phyloP scores from a whole-genome alignment of 495 filamentous ascomycete genomes.

The Penicillium atrosanguineum region DNA sequence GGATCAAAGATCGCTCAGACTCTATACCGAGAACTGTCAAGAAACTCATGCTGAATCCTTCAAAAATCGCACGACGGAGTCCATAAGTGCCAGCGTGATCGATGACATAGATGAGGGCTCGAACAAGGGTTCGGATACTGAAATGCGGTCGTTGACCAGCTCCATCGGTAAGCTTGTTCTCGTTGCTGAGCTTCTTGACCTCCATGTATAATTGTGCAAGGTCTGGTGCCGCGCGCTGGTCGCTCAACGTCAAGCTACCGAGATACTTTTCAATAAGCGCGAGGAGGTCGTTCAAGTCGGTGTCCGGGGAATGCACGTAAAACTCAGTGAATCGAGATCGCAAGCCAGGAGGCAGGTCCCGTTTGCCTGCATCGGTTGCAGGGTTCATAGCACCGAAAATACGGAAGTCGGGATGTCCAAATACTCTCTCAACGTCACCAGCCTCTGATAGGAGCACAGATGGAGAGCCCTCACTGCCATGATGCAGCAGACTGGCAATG shows the following conservation, averaged over 20 bases:
- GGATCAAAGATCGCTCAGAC: slow-evolving; percentile 73
- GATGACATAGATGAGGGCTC: slow-evolving; percentile 79
- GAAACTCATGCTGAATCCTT: slow-evolving; percentile 99
- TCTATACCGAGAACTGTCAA: slow-evolving; percentile 76
- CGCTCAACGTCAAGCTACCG: slow-evolving; percentile 60
- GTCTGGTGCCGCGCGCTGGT: slow-evolving; percentile 66
- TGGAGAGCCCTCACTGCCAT: slow-evolving; percentile 60
- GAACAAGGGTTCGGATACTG: slow-evolving; percentile 90
- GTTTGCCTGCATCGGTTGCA: slow-evolving; percentile 94
- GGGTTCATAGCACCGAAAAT: slow-evolving; percentile 99
- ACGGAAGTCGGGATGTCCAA: slow-evolving; percentile 88
- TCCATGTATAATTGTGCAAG: slow-evolving; percentile 83
- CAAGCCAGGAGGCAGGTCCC: slow-evolving; percentile 81
- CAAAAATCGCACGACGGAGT: slow-evolving; percentile 81
- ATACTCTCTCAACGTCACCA: slow-evolving; percentile 82
- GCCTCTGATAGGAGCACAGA: slow-evolving; percentile 89
- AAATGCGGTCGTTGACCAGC: slow-evolving; percentile 93
- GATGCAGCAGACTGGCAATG: slow-evolving; percentile 79
- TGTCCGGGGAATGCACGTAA: slow-evolving; percentile 86
- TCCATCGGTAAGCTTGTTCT: slow-evolving; percentile 85
- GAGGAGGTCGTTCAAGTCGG: slow-evolving; percentile 75
- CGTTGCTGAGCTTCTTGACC: slow-evolving; percentile 74
- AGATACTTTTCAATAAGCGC: slow-evolving; percentile 85
- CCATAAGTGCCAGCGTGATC: slow-evolving; percentile 84
- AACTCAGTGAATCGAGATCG: slow-evolving; percentile 90